Evolutionary conservation across 192 early-diverging fungal species (phyloP), one percentile per base, ranked within the genome.

Genomic region (Spizellomyces punctatus): DNA sequence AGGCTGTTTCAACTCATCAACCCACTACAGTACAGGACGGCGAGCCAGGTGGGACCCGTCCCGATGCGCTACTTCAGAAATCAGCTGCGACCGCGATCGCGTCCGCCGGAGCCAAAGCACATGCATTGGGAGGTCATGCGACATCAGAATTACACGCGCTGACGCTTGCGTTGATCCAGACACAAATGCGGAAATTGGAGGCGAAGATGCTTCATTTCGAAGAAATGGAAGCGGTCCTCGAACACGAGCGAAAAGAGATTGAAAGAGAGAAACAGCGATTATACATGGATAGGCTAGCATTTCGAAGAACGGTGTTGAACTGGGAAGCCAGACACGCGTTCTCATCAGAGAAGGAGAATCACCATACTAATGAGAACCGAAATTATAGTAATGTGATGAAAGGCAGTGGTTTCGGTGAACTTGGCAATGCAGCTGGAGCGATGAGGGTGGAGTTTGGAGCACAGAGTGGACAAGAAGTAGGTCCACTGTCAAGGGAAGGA

Each of bases 161-260:
- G 67, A 91, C 96, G 17, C 86, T 93, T 62, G 83, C 86, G 16
- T 87, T 94, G 0, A 89, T 98, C 4, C 91, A 97, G 63, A 81
- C 90, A 61, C 95, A 99, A 76, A 79, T 96, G 62, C 85, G 86
- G 75, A 96, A 98, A 76, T 68, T 98, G 61, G 91, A 95, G 66
- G 83, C 94, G 22, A 99, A 99, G 78, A 86, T 98, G 88, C 79
- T 85, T 67, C 93, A 98, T 77, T 95, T 99, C 76, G 89, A 96
- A 52, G 92, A 96, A 74, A 72, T 98, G 62, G 98, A 97, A 77
- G 82, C 80, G 16, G 81, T 95, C 5, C 75, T 99, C 10, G 96
- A 97, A 62, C 82, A 84, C n/a, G 96, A 99, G 79, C 81, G 91
- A 73, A 82, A 85, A 64, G 91, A 95, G 17, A 76, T 98, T 9